Percentiles rank a stretch among this genome's conserved stretches.
Evolutionary conservation across 2,329 filamentous ascomycete species (phyloP).

Genomic region (Fusarium sp.): DNA sequence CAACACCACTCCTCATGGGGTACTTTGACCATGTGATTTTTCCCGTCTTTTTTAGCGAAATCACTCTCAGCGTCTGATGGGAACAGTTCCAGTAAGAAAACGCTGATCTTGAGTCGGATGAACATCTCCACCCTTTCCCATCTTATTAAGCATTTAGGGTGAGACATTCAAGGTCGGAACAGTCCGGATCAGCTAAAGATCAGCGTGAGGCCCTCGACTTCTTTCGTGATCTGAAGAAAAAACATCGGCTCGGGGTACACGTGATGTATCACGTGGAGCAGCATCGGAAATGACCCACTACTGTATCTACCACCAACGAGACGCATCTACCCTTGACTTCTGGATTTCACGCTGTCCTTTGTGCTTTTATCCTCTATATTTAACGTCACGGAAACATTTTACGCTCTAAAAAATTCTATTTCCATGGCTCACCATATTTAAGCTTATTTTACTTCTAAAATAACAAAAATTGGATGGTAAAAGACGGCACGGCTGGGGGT

Average conservation of each 20-base stretch:
- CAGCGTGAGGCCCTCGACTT: background rate
- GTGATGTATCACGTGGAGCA: background rate
- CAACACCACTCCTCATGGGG: background rate
- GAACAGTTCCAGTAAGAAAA: background rate
- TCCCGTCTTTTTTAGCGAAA: background rate
- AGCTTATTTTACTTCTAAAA: background rate
- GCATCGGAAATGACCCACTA: background rate
- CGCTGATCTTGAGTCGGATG: background rate
- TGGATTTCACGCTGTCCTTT: background rate
- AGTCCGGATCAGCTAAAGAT: background rate
- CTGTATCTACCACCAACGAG: background rate
- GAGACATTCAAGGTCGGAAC: background rate
- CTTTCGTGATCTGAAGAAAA: background rate
- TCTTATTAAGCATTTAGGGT: background rate
- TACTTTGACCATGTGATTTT: background rate
- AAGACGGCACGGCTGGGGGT: background rate
- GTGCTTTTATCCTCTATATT: background rate
- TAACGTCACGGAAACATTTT: background rate
- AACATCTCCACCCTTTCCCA: background rate
- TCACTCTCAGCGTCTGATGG: background rate
- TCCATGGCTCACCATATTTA: background rate
- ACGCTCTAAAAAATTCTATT: background rate
- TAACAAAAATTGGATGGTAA: background rate
- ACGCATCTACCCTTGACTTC: background rate
- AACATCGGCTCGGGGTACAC: background rate